Evolutionary conservation across 768 basidiomycete genomes (phyloP), one percentile per base, ranked within the genome.

Genomic region (Mycena maculata): DNA sequence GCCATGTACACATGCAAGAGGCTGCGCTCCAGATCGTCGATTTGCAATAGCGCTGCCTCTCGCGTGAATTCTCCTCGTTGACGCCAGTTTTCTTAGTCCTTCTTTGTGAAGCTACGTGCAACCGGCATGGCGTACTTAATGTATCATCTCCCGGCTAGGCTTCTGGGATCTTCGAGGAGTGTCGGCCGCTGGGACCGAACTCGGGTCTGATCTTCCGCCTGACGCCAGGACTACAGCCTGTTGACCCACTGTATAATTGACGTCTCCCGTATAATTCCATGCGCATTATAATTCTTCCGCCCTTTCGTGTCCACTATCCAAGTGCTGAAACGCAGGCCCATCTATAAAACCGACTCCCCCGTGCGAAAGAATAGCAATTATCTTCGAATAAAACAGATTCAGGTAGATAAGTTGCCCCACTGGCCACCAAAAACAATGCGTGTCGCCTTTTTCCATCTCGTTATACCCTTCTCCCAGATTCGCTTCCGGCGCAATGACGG

Each of bases 401-500:
- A 36, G 50, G 50, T 53, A 53, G 30, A 36, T 53, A 53, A 53
- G 33, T 36, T 7, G 50, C 36, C 55, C 55, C 55, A 57, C 47
- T 49, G 22, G 58, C 58, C 58, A 25, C 47, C 47, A 60, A 60
- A 60, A 49, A 60, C 45, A 39, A 60, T 60, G 36, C 58, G 58
- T n/a, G 58, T 60, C 58, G 49, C 58, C 47, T 49, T 56, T 39
- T 42, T 59, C 57, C 45, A 48, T 48, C 45, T 57, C 54, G 54
- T 56, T 41, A 56, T 56, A 56, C 31, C 45, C 30, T 59, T 60
- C 33, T 60, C 58, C 45, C 58, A 60, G 45, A 60, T 60, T 60
- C 58, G 45, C 58, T 49, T 48, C 58, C 58, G 58, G 58, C 45
- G 58, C 45, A 60, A 60, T 48, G 58, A 59, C 28, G 57, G 47